Evolutionary conservation across 495 filamentous ascomycete genomes (phyloP).

Genomic region (Aspergillus hancockii): DNA sequence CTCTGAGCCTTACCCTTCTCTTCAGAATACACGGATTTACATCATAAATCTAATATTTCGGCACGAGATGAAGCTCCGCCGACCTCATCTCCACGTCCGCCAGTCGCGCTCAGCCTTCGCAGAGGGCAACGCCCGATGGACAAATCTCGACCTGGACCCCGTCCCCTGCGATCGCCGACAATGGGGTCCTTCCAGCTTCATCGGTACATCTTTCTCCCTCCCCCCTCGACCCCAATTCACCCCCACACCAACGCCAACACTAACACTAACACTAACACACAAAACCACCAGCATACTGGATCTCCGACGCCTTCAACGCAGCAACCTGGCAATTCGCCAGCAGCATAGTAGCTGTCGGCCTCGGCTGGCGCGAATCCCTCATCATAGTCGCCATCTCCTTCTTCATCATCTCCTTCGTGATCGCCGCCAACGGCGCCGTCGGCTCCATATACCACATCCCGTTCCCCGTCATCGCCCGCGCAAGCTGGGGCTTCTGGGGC

Average conservation of each 20-base stretch:
- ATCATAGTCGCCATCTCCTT: constrained; percentile 61
- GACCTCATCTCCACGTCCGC: constrained; percentile 33
- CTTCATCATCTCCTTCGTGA: constrained; percentile 62
- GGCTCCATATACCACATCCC: constrained; percentile 64
- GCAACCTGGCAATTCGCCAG: constrained; percentile 63
- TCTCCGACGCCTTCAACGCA: constrained; percentile 62
- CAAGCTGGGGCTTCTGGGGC: constrained; percentile 69
- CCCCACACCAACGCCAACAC: not conserved
- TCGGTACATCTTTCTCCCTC: constrained; percentile 26
- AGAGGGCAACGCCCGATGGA: constrained; percentile 43
- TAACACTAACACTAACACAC: not conserved
- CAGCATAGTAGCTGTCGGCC: constrained; percentile 61
- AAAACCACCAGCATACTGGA: constrained; percentile 56
- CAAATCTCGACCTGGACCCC: constrained; percentile 48
- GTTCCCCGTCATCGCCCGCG: constrained; percentile 67
- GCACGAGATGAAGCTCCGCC: not conserved
- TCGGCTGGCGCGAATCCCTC: constrained; percentile 62
- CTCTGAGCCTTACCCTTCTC: no score
- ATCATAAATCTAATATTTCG: not conserved
- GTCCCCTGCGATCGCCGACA: constrained; percentile 40
- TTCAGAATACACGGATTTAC: no score
- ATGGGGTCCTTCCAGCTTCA: constrained; percentile 44
- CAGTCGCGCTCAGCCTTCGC: constrained; percentile 42
- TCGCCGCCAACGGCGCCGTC: constrained; percentile 63
- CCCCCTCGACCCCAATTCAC: not conserved